phyloP scores from a whole-genome alignment of 768 basidiomycete species.

The Pleurotus giganteus region DNA sequence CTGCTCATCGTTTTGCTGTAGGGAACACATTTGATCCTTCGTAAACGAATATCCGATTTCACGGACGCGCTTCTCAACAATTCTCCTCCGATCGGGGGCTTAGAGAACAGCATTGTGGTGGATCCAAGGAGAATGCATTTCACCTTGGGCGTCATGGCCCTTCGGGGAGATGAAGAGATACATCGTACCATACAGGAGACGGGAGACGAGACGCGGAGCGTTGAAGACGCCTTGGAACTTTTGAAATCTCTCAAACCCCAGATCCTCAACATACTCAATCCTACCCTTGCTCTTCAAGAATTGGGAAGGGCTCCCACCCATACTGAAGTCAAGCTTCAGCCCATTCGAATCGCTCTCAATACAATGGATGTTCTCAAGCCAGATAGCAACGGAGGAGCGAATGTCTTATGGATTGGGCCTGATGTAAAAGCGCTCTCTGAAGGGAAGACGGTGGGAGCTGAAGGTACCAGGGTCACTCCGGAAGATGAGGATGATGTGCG shows the following conservation, averaged over 20 bases:
- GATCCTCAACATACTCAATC: slow-evolving; percentile 41
- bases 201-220: slow-evolving; percentile 21
- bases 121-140: slow-evolving; percentile 62
- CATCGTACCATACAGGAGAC: neutral
- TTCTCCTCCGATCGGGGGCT: slow-evolving; percentile 38
- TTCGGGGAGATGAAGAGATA: slow-evolving; percentile 21
- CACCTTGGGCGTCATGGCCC: slow-evolving; percentile 73
- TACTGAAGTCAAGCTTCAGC: slow-evolving; percentile 6
- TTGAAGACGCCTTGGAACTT: slow-evolving; percentile 40
- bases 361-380: slow-evolving; percentile 45
- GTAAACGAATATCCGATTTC: slow-evolving; percentile 34
- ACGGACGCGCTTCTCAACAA: slow-evolving; percentile 39
- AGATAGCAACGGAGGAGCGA: slow-evolving; percentile 31
- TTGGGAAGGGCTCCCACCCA: neutral
- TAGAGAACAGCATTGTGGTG: slow-evolving; percentile 61
- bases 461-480: neutral
- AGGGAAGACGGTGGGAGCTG: neutral
- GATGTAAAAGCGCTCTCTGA: slow-evolving; percentile 16
- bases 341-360: slow-evolving; percentile 41
- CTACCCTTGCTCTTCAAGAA: neutral
- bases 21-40: slow-evolving; percentile 37
- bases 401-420: slow-evolving; percentile 60
- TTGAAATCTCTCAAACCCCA: slow-evolving; percentile 37
- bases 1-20: slow-evolving; percentile 3
- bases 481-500: neutral